Percentiles rank a stretch among this genome's conserved stretches.
These are phyloP conservation scores for Boletus vinaceobasis DNA, from an alignment of 768 basidiomycete species.

Conservation along the genomic window DNA sequence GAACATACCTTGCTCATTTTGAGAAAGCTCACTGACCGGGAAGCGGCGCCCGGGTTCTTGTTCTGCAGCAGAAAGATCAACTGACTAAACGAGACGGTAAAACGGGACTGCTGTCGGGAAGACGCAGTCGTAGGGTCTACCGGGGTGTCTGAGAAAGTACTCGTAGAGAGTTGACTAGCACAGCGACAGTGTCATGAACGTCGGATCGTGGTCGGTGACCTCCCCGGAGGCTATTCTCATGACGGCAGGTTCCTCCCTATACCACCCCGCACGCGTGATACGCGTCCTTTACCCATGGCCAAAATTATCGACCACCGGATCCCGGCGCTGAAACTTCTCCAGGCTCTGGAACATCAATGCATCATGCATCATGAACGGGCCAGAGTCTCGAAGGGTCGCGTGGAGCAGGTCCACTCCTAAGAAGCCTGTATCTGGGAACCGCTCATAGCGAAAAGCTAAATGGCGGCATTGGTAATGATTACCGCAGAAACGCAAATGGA, in stretches of 20 bases:
- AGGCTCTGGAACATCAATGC: not conserved
- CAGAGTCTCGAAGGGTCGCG: not conserved
- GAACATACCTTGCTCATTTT: too few species aligned
- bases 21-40: slow-evolving; percentile 3
- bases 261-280: not conserved
- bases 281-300: not conserved
- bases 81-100: slow-evolving; percentile 2
- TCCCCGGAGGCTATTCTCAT: slow-evolving; percentile 10
- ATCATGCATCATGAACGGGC: not conserved
- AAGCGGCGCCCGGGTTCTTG: not conserved
- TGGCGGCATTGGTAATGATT: not conserved
- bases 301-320: not conserved
- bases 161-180: not conserved
- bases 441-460: not conserved
- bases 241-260: not conserved
- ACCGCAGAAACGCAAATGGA: not conserved
- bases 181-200: not conserved
- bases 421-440: not conserved
- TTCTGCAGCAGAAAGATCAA: not conserved
- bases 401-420: too few species aligned
- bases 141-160: not conserved
- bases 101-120: not conserved
- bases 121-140: too few species aligned
- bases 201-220: not conserved
- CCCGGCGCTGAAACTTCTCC: not conserved